Percentiles rank a stretch among this genome's conserved stretches.
phyloP scores from a whole-genome alignment of 148 eudicot species.

The Silene conica region DNA sequence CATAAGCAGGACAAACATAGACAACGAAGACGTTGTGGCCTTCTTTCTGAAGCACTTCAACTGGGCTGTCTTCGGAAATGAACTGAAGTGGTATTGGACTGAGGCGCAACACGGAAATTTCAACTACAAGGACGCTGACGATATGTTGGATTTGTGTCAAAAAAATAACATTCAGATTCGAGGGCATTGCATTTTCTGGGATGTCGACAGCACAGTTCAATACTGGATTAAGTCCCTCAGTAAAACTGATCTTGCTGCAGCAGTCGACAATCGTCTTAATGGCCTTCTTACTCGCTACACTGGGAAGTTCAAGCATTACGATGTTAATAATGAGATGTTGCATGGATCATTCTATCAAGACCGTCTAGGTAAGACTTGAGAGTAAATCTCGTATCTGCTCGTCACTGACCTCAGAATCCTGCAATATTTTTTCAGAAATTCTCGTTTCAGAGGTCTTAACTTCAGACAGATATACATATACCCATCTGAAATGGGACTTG shows the following conservation, averaged over 20 bases:
- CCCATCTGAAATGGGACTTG: too few species aligned
- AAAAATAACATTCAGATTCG: slow-evolving; percentile 58
- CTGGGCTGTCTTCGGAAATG: slow-evolving; percentile 94
- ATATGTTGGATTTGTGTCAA: slow-evolving; percentile 57
- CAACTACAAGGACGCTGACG: slow-evolving; percentile 88
- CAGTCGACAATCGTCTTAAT: slow-evolving; percentile 71
- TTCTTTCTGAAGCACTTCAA: slow-evolving; percentile 81
- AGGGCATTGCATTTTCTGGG: slow-evolving; percentile 99
- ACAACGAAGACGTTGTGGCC: slow-evolving; percentile 76
- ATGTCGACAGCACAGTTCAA: slow-evolving; percentile 60
- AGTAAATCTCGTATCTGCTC: not conserved
- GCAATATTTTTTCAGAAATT: too few species aligned
- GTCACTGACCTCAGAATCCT: too few species aligned
- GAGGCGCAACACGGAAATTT: slow-evolving; percentile 70
- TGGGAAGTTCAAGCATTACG: slow-evolving; percentile 86
- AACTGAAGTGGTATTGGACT: slow-evolving; percentile 94
- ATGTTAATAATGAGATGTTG: slow-evolving; percentile 95
- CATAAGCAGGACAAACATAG: slow-evolving; percentile 58
- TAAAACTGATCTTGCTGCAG: slow-evolving; percentile 44
- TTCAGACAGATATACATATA: too few species aligned
- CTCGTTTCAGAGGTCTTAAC: too few species aligned
- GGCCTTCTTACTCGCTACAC: slow-evolving; percentile 78
- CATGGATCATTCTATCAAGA: slow-evolving; percentile 89
- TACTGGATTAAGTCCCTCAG: slow-evolving; percentile 53
- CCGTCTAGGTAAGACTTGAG: slow-evolving; percentile 46